These are phyloP conservation scores for Diplodia intermedia DNA, from an alignment of 2,329 filamentous ascomycete genomes.

Conservation along the genomic window DNA sequence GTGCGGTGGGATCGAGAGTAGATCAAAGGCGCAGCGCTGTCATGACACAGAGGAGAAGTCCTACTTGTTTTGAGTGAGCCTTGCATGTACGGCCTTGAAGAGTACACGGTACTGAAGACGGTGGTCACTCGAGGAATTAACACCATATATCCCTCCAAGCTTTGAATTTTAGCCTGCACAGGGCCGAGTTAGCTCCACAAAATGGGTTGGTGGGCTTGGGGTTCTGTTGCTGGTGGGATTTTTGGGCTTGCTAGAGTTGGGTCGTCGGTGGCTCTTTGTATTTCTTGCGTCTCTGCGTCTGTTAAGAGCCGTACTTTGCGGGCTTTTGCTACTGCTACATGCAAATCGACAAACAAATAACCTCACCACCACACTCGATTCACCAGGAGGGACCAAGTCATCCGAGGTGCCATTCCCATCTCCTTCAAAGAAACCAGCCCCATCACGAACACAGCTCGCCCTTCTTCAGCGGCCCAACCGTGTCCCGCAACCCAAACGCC, in stretches of 20 bases:
- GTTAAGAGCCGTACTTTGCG: background rate
- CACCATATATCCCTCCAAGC: background rate
- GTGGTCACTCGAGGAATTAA: background rate
- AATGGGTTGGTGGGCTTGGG: too few relatives aligned
- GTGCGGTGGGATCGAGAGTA: too few relatives aligned
- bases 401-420: too few relatives aligned
- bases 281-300: background rate
- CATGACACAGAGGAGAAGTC: too few relatives aligned
- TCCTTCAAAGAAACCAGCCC: background rate
- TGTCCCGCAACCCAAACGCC: background rate
- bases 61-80: too few relatives aligned
- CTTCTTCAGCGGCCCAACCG: background rate
- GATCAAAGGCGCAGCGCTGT: too few relatives aligned
- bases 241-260: background rate
- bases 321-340: background rate
- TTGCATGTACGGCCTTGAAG: slow-evolving; percentile 3
- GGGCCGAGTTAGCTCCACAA: too few relatives aligned
- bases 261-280: background rate
- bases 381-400: too few relatives aligned
- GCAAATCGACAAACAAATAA: too few relatives aligned
- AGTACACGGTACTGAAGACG: slow-evolving; percentile 4
- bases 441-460: background rate
- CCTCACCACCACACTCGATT: too few relatives aligned
- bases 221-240: background rate
- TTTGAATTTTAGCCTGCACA: background rate